Evolutionary conservation across 371 early-diverging fungal genomes (phyloP), one percentile per base, ranked within the genome.

Genomic region (Mucor irregularis): DNA sequence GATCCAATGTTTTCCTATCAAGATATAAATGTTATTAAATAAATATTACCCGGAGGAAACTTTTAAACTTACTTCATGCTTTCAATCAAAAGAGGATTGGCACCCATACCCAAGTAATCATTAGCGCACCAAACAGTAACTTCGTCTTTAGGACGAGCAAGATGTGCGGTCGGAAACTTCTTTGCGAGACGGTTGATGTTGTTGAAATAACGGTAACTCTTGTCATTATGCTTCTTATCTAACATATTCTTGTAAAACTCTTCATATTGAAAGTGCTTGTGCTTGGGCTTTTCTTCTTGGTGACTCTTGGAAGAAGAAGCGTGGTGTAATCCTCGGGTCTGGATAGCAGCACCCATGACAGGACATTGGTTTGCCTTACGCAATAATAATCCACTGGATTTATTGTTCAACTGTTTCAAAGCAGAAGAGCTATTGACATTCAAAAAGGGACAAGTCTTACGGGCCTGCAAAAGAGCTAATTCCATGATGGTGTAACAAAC

Each of bases 61-160:
- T n/a, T n/a, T n/a, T n/a, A 35, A 25, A 64, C 84, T 57, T 78
- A 83, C 90, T 93, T 94, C 96, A 98, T 97, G 34, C 89, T 81
- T n/a, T 94, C 90, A 26, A 88, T 76, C 35, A 97, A 93, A 14
- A 82, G 75, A 17, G 94, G 93, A 74, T 89, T 88, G 78, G 92
- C 89, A 53, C 89, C 85, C 94, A 95, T 95, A 46, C 97, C 98
- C 49, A 98, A 84, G 71, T 98, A 98, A 73, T 98, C 98, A 83
- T 98, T 98, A 63, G 94, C 91, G 77, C 98, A 98, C 98, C 98
- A 98, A 50, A 98, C 98, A 9, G 96, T 95, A 38, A 98, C 98
- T 66, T 88, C 78, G 62, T 94, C 90, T 26, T 88, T 83, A 38
- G 81, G 73, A 53, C 87, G 88, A 30, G 90, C 92, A 16, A 97